Evolutionary conservation across 352 stramenopile species (phyloP).

Genomic region (Globisporangium cystogenes): DNA sequence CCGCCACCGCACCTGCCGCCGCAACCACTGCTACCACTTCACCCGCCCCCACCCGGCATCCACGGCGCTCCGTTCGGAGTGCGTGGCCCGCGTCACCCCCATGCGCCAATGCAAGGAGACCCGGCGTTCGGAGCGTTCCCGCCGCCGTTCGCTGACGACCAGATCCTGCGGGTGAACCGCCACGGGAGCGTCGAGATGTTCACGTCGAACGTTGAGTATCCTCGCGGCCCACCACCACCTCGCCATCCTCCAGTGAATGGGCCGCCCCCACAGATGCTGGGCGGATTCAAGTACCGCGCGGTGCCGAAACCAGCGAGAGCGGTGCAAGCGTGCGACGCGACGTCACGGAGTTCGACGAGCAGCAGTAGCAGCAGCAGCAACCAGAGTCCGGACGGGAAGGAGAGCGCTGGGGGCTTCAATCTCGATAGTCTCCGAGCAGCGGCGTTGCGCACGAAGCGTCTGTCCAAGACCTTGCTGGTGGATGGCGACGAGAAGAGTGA

Average conservation of each 20-base stretch:
- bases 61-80: background rate
- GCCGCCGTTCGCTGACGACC: constrained; percentile 34
- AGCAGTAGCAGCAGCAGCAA: constrained; percentile 1
- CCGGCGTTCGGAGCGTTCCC: constrained; percentile 5
- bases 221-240: constrained; percentile 3
- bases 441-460: constrained; percentile 52
- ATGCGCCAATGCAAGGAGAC: background rate
- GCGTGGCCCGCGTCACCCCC: background rate
- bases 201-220: constrained; percentile 10
- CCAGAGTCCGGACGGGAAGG: constrained; percentile 3
- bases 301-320: constrained; percentile 11
- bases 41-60: background rate
- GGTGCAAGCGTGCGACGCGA: background rate
- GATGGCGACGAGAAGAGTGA: background rate
- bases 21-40: background rate
- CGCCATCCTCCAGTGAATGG: background rate
- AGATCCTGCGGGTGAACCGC: constrained; percentile 70
- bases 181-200: constrained; percentile 60
- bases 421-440: constrained; percentile 65
- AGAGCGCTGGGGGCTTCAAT: constrained; percentile 19
- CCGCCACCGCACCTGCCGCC: constrained; percentile 5
- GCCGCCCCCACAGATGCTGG: constrained; percentile 10
- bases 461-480: constrained; percentile 4
- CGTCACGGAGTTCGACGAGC: background rate
- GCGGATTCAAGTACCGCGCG: constrained; percentile 44